Conservation (phyloP, 306 rosid species). For the Malus sieversii region DNA sequence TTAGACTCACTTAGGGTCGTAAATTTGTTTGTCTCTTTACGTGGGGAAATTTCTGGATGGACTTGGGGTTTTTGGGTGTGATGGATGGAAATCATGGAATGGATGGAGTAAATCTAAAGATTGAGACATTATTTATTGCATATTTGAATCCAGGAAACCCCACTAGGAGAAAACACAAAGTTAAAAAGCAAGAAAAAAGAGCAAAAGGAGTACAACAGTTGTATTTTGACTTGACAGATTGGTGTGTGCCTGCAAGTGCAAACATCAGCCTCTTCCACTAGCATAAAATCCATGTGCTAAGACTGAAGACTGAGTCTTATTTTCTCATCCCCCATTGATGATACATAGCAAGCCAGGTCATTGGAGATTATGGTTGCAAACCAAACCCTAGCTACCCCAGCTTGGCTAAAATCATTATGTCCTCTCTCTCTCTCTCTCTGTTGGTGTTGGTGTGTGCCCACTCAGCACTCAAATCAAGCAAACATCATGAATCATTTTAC, state of each 20-base stretch:
- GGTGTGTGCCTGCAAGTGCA: conserved; percentile 33
- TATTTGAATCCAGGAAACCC: conserved; percentile 36
- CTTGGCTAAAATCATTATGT: conserved; percentile 42
- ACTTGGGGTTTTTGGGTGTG: conserved; percentile 17
- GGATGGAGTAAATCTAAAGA: conserved; percentile 53
- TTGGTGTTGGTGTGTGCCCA: conserved; percentile 33
- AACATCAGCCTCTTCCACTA: conserved; percentile 58
- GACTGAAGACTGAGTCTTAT: conserved; percentile 39
- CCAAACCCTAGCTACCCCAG: conserved; percentile 41
- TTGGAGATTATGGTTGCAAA: conserved; percentile 55
- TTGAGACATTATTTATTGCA: conserved; percentile 47
- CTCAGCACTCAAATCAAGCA: conserved; percentile 19
- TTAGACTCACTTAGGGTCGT: no score
- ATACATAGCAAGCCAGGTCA: conserved; percentile 4
- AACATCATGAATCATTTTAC: conserved; percentile 19
- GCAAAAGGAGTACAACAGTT: conserved; percentile 28
- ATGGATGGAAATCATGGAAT: conserved; percentile 16
- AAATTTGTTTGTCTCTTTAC: conserved; percentile 5
- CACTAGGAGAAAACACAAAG: conserved; percentile 27
- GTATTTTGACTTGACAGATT: conserved; percentile 22
- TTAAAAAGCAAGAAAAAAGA: conserved; percentile 20
- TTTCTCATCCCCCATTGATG: conserved; percentile 36
- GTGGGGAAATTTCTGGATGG: conserved; percentile 26
- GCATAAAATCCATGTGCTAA: conserved; percentile 44
- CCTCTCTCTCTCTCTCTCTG: conserved; percentile 2